Base-by-base conservation (phyloP, 352 stramenopile species). In the Halophytophthora batemanensis region DNA sequence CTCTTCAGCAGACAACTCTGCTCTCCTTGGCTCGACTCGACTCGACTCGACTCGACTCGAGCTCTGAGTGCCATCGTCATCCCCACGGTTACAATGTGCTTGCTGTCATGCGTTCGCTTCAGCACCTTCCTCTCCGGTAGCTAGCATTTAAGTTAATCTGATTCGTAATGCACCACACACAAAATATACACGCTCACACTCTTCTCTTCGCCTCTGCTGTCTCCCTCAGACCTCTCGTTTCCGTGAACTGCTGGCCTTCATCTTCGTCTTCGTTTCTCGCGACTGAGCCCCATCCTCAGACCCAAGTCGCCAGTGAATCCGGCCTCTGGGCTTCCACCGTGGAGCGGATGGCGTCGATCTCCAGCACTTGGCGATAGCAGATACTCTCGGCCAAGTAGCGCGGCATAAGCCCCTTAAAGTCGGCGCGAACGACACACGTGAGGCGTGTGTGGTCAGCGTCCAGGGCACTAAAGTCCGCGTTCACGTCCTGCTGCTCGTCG, bases 371-470 rank as follows among this genome's bases (percentile, higher is more conserved):
- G 8, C 77, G 74, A 40, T 85, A 83, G 36, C 82, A 85, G 28
- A 91, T 86, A 45, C 77, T 82, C 59, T 91, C 81, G 23, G 81
- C 77, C 31, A 91, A 56, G 39, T 81, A 85, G 22, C 77, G 62
- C 19, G 81, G 81, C 73, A 90, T 69, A 6, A 71, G 10, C 28
- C 71, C 71, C 46, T 86, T 86, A 28, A 86, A 86, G 37, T 86
- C 74, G 15, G 74, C 72, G 19, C 74, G 62, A 18, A 86, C 69
- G 31, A 86, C 51, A 34, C 72, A 79, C 4, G 74, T 86, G 8
- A 86, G 71, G 29, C 64, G 68, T 13, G 74, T 67, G 25, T 45
- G 72, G n/a, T 50, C 45, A 12, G 42, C 13, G 6, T 57, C 48
- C 19, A 53, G 23, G 2, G 12, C 21, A 22, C 56, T 15, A 1